A percentile compares a stretch with the other conserved stretches of the same genome.
phyloP scores from a whole-genome alignment of 352 stramenopile genomes.

The Phytopythium helicoides region DNA sequence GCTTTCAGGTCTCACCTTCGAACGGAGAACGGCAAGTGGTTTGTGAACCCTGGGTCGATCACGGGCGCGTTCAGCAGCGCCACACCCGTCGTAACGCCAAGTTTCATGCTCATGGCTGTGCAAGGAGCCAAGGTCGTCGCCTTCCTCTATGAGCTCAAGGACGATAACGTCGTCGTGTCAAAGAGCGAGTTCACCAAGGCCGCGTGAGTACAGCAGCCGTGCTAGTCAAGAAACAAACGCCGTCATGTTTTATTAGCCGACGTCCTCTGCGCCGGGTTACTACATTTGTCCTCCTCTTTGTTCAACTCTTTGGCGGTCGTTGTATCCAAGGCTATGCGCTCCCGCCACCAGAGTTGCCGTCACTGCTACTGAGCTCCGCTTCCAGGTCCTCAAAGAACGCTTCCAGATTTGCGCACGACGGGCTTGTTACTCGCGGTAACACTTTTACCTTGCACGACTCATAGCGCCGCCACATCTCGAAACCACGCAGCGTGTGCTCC shows the following conservation, averaged over 20 bases:
- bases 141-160: constrained; percentile 95
- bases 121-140: constrained; percentile 95
- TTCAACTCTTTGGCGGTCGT: neutral
- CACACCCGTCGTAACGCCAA: constrained; percentile 83
- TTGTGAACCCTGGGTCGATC: constrained; percentile 97
- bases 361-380: constrained; percentile 39
- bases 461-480: constrained; percentile 87
- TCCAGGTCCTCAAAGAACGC: constrained; percentile 77
- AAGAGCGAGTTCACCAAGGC: constrained; percentile 86
- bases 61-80: constrained; percentile 93
- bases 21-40: constrained; percentile 94
- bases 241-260: constrained; percentile 6
- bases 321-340: constrained; percentile 2
- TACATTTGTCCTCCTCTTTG: constrained; percentile 15
- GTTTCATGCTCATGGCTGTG: constrained; percentile 98
- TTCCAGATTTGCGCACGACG: constrained; percentile 56
- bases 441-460: constrained; percentile 67
- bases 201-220: neutral
- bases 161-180: constrained; percentile 81
- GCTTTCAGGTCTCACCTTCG: constrained; percentile 80
- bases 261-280: constrained; percentile 12
- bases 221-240: constrained; percentile 3
- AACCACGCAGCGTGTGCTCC: constrained; percentile 81
- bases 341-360: constrained; percentile 9
- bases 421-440: constrained; percentile 73